Conservation (phyloP, 345 rosid species). For the Euphorbia pulcherrima region DNA sequence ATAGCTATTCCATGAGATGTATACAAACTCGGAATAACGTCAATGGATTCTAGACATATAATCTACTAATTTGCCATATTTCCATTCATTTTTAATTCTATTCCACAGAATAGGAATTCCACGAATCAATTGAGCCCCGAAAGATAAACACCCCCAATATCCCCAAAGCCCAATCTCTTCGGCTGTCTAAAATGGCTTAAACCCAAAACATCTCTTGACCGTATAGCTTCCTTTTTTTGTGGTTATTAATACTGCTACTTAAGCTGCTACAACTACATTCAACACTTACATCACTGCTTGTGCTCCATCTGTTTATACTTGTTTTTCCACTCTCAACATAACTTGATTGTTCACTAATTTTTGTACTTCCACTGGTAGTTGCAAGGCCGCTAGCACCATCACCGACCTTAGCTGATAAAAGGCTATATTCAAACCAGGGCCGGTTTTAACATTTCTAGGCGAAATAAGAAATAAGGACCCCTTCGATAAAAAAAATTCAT, state of each 20-base stretch:
- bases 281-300: slow-evolving; percentile 73
- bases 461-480: too few relatives aligned
- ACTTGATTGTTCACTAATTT: slow-evolving; percentile 41
- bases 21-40: too few relatives aligned
- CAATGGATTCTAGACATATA: too few relatives aligned
- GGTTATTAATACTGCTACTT: slow-evolving; percentile 56
- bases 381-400: slow-evolving; percentile 35
- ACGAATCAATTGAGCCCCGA: too few relatives aligned
- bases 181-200: slow-evolving; percentile 70
- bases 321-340: slow-evolving; percentile 48
- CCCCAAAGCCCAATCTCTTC: slow-evolving; percentile 77
- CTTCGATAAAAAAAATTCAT: too few relatives aligned
- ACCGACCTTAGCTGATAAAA: slow-evolving; percentile 33
- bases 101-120: too few relatives aligned
- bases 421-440: slow-evolving; percentile 21
- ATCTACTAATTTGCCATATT: too few relatives aligned
- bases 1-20: too few relatives aligned
- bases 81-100: too few relatives aligned
- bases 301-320: slow-evolving; percentile 54
- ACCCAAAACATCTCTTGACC: slow-evolving; percentile 64
- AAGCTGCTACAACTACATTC: slow-evolving; percentile 71
- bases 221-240: slow-evolving; percentile 72
- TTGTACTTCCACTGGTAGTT: slow-evolving; percentile 42
- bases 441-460: too few relatives aligned
- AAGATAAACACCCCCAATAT: slow-evolving; percentile 75